Base-by-base conservation (phyloP, 1,284 basidiomycete species). In the Trametes versicolor region DNA sequence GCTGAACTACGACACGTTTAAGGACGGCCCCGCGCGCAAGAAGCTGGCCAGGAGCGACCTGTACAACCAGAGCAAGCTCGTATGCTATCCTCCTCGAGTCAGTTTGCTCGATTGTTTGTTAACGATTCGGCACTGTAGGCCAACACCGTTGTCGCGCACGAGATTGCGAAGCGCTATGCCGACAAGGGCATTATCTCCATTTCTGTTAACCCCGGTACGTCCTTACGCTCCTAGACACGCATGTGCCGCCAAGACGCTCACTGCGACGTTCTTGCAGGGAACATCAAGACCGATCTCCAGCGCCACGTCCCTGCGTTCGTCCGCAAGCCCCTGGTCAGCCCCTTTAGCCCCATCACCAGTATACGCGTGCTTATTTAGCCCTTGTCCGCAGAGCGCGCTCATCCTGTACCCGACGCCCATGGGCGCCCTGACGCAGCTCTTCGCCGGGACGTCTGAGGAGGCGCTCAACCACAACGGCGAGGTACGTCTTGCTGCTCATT, bases 31-130 rank as follows among this genome's bases (percentile, higher is more conserved):
- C 0, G 70, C 53, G n/a, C 67, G 79, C 2, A 74, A 63, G 61
- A 75, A 77, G 59, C 47, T 75, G 2, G 60, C 63, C 21, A 65
- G 65, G 34, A 67, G 71, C 69, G 48, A 58, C 0, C 74, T 83
- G 39, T 85, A 86, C 67, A 74, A 72, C 39, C 81, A 83, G 72
- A 79, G 77, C 69, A 86, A 86, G 71, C 77, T 62, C 7, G 61
- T 66, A 13, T 49, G 65, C 36, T 0, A 19, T 32, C 27, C 27
- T 36, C 27, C 13, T 8, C 25, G 19, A 25, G n/a, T n/a, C n/a
- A n/a, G n/a, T n/a, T n/a, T n/a, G n/a, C n/a, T n/a, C n/a, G n/a
- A n/a, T n/a, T n/a, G n/a, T n/a, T n/a, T n/a, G n/a, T n/a, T n/a
- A n/a, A n/a, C n/a, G n/a, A n/a, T n/a, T 49, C 15, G 15, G 17